Percentiles rank a stretch among this genome's conserved stretches.
Evolutionary conservation across 768 basidiomycete genomes (phyloP).

Genomic region (Panaeolus cyanescens): DNA sequence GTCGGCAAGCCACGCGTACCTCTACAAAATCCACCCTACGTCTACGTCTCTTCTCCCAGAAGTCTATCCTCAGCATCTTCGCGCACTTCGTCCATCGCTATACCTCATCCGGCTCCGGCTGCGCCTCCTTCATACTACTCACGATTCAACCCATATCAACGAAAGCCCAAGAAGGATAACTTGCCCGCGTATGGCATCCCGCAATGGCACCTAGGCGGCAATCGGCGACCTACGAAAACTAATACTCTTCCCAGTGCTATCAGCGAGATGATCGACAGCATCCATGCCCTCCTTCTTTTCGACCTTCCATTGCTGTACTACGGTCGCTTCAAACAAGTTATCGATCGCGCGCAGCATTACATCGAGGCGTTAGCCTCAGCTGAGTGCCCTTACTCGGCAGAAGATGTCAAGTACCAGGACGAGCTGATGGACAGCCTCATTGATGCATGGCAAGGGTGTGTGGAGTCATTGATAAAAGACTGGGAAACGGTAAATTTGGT

Average conservation of each 20-base stretch:
- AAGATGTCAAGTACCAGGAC: background rate
- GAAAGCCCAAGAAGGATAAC: background rate
- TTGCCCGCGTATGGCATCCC: no score
- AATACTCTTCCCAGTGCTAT: background rate
- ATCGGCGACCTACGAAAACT: background rate
- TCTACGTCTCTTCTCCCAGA: no score
- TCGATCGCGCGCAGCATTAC: background rate
- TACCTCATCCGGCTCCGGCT: background rate
- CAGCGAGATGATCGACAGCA: background rate
- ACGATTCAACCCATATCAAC: background rate
- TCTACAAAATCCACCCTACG: no score
- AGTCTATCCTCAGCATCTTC: background rate
- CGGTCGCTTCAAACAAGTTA: background rate
- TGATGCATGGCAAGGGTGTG: background rate
- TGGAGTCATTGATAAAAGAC: background rate
- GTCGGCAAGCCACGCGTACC: no score
- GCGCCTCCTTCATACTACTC: background rate
- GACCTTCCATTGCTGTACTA: background rate
- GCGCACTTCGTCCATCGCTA: background rate
- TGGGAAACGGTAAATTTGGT: background rate
- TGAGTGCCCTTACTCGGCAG: no score
- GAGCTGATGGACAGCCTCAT: background rate
- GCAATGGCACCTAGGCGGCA: background rate
- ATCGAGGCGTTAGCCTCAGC: background rate
- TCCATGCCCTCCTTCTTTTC: background rate